These are phyloP conservation scores for Spizellomyces sp. DNA, from an alignment of 192 early-diverging fungal species.

Conservation along the genomic window DNA sequence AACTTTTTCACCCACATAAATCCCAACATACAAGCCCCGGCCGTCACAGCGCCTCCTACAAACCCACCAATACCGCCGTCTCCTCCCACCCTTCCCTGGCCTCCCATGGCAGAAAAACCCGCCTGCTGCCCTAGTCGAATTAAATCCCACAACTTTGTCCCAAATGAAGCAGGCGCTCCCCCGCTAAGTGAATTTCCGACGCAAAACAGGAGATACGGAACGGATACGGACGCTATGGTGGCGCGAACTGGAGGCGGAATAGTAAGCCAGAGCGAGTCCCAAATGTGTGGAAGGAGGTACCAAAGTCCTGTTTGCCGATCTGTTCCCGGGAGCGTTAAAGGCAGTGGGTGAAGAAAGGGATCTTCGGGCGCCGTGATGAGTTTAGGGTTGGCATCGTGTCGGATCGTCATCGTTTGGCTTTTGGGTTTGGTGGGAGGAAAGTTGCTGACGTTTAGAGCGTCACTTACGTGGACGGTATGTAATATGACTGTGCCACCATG, in stretches of 20 bases:
- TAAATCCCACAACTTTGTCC: not conserved
- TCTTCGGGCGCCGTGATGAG: not conserved
- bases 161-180: not conserved
- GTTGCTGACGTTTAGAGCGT: not conserved
- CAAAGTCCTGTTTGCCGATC: conserved; percentile 23
- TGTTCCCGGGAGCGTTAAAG: not conserved
- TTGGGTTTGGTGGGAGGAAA: not conserved
- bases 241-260: conserved; percentile 19
- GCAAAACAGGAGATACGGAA: conserved; percentile 21
- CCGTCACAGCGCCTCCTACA: conserved; percentile 3
- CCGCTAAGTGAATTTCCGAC: conserved; percentile 3
- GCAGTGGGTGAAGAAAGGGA: not conserved
- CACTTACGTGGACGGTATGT: not conserved
- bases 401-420: not conserved
- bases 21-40: not conserved
- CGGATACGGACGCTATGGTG: conserved; percentile 22
- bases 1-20: conserved; percentile 6
- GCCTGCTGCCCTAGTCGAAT: conserved; percentile 19
- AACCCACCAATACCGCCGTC: conserved; percentile 1
- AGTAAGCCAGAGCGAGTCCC: conserved; percentile 22
- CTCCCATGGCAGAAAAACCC: not conserved
- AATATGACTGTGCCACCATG: not conserved
- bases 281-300: conserved; percentile 33
- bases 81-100: conserved; percentile 1
- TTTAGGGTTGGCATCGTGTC: not conserved